Evolutionary conservation across 208 protist species (phyloP).

Genomic region (Leishmania tropica): DNA sequence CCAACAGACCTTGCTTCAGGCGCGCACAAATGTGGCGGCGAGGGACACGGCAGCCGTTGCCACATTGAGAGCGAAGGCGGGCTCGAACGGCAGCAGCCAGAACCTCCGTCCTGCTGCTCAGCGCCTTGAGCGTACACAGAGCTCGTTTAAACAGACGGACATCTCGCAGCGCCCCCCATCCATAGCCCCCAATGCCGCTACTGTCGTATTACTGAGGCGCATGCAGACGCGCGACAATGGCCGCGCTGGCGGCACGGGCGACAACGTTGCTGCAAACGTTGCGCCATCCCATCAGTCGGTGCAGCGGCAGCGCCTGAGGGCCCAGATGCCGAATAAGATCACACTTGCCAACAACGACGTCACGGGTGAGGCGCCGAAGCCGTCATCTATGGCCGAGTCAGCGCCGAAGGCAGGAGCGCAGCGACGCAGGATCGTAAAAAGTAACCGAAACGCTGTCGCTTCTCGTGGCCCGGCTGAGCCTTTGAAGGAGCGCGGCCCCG

Average conservation of each 20-base stretch:
- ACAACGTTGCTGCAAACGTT: slow-evolving; percentile 9
- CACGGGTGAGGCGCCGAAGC: not conserved
- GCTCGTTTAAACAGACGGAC: not conserved
- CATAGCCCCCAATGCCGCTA: not conserved
- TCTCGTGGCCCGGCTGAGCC: not conserved
- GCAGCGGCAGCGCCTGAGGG: slow-evolving; percentile 8
- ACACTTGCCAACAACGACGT: not conserved
- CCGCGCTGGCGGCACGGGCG: not conserved
- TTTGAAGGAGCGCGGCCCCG: not conserved
- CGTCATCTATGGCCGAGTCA: not conserved
- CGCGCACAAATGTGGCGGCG: not conserved
- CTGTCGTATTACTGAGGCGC: not conserved
- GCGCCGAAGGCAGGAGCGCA: not conserved
- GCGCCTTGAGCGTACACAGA: not conserved
- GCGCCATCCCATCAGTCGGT: slow-evolving; percentile 15
- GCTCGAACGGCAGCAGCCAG: not conserved
- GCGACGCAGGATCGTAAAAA: not conserved
- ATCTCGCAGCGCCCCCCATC: not conserved
- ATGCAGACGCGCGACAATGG: not conserved
- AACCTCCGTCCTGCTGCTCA: not conserved
- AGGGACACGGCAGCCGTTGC: not conserved
- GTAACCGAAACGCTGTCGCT: not conserved
- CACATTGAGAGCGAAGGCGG: not conserved
- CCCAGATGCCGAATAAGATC: not conserved
- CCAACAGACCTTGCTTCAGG: slow-evolving; percentile 8